Percentiles rank a stretch among this genome's conserved stretches.
Conservation (phyloP, 148 eudicot species). For the Rhododendron henanense region DNA sequence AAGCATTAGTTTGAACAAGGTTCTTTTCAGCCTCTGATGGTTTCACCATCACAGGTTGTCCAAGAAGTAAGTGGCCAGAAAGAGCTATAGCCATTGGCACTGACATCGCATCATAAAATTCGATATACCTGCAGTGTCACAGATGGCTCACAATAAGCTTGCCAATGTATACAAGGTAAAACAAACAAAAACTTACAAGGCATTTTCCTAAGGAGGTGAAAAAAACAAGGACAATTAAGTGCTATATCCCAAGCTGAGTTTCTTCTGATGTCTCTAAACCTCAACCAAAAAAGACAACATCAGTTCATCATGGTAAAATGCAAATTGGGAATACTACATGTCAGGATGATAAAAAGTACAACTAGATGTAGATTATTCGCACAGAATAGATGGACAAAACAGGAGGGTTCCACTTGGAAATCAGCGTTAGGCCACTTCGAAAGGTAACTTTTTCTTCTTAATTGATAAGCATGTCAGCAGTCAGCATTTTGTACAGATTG, state of each 20-base stretch:
- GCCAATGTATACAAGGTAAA: constrained; percentile 2
- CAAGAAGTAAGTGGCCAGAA: constrained; percentile 83
- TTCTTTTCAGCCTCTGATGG: constrained; percentile 99
- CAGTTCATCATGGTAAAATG: constrained; percentile 19
- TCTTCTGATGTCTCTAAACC: constrained; percentile 43
- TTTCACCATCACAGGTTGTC: constrained; percentile 98
- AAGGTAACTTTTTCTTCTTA: neutral
- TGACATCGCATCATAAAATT: constrained; percentile 88
- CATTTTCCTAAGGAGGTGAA: constrained; percentile 27
- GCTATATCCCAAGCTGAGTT: constrained; percentile 39
- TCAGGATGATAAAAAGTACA: neutral
- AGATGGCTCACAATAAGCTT: constrained; percentile 17
- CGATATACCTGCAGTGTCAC: constrained; percentile 70
- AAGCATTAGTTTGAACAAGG: constrained; percentile 84
- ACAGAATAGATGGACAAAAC: neutral
- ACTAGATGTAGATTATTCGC: neutral
- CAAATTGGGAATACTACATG: neutral
- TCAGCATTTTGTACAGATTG: neutral
- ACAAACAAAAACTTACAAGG: constrained; percentile 35
- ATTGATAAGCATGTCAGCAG: neutral
- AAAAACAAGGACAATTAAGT: constrained; percentile 31
- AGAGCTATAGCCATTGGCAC: constrained; percentile 98
- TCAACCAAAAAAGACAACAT: constrained; percentile 30
- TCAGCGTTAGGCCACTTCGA: neutral
- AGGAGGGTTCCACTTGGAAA: neutral